phyloP scores from a whole-genome alignment of 257 asterid species.

The Salvia miltiorrhiza region DNA sequence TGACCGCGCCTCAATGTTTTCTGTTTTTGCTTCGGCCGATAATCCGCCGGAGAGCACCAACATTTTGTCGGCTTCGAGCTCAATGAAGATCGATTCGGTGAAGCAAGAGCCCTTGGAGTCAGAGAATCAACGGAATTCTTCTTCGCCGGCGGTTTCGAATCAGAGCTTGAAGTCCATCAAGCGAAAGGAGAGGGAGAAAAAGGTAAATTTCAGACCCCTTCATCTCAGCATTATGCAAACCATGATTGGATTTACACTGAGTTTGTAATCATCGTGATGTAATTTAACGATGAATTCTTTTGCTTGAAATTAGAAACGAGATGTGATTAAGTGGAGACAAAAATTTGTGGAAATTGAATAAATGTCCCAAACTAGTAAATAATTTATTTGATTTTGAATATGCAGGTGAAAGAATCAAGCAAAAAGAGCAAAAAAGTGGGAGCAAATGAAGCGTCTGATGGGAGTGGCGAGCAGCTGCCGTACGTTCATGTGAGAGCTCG shows the following conservation, averaged over 20 bases:
- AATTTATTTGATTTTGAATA: constrained; percentile 1
- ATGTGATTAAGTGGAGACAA: not conserved
- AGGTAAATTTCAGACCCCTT: constrained; percentile 42
- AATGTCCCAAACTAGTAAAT: not conserved
- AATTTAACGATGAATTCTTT: too few species aligned
- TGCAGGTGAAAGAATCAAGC: constrained; percentile 54
- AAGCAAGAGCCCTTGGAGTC: constrained; percentile 78
- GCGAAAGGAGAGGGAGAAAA: constrained; percentile 81
- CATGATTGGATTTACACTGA: not conserved
- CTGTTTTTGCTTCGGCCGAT: constrained; percentile 49
- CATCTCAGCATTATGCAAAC: constrained; percentile 1
- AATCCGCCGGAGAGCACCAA: constrained; percentile 24
- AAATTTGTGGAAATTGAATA: not conserved
- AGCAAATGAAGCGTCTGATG: constrained; percentile 40
- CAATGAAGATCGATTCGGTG: constrained; percentile 30
- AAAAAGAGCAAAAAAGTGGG: constrained; percentile 62
- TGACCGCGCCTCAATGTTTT: constrained; percentile 70
- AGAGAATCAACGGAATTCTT: constrained; percentile 48
- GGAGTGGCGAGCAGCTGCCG: constrained; percentile 72
- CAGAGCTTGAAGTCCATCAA: constrained; percentile 54
- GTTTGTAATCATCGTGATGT: not conserved
- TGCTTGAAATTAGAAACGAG: not conserved
- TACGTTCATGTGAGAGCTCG: constrained; percentile 97
- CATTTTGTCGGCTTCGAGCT: constrained; percentile 24
- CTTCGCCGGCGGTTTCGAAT: constrained; percentile 57